Conservation (phyloP, 2,329 filamentous ascomycete genomes). For the Pseudogymnoascus sp. region DNA sequence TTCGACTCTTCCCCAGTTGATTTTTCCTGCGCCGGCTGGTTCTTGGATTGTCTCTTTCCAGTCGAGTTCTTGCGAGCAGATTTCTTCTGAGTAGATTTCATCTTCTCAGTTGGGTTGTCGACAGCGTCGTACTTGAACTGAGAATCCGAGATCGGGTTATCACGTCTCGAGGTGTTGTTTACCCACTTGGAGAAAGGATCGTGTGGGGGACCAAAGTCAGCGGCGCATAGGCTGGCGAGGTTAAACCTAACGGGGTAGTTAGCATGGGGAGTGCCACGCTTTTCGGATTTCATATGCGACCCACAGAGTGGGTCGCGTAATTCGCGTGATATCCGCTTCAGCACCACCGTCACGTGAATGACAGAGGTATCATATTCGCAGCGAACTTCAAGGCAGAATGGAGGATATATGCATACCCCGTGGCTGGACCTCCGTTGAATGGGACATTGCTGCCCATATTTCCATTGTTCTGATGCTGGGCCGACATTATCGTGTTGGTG, state of each 20-base stretch:
- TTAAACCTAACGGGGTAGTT: not conserved
- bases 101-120: not conserved
- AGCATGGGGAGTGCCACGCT: not conserved
- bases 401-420: not conserved
- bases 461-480: not conserved
- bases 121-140: not conserved
- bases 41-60: not conserved
- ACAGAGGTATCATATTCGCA: not conserved
- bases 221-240: not conserved
- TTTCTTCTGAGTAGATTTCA: not conserved
- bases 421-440: not conserved
- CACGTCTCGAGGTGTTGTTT: not conserved
- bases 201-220: not conserved
- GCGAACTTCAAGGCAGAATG: not conserved
- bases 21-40: not conserved
- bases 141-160: not conserved
- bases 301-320: no score
- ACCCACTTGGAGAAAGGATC: not conserved
- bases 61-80: not conserved
- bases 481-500: not conserved
- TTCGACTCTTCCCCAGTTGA: not conserved
- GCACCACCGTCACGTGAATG: no score
- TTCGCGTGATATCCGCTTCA: not conserved
- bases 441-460: not conserved
- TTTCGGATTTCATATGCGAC: no score